Evolutionary conservation across 2,329 filamentous ascomycete genomes (phyloP), one percentile per base, ranked within the genome.

Genomic region (Penicillium oxalicum): DNA sequence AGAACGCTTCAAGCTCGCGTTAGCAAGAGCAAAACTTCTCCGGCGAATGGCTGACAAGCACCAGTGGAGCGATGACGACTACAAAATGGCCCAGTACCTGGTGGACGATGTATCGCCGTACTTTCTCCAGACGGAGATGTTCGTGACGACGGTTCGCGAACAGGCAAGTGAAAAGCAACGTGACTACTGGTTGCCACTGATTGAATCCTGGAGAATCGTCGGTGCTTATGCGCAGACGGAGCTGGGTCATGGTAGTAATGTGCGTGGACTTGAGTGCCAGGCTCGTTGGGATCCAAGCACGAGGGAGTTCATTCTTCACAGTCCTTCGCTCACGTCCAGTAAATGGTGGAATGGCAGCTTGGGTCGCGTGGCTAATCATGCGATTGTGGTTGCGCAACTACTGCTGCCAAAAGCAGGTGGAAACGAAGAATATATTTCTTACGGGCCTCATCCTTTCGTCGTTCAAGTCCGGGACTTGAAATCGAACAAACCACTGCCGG

Each of bases 301-400:
- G 5, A 72, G 73, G 50, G 69, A 75, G 32, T 78, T 79, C 49
- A 63, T 74, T 29, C 65, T 79, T 11, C 74, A 78, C 59, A 77
- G 74, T 52, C 76, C 76, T 9, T 73, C 72, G 26, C 59, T 78
- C 18, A 78, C 76, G 1, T 72, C 76, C 2, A 77, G 72, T 55
- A 78, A 79, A 61, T 78, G 74, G 75, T 79, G 76, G 76, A 78
- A 78, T 59, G 76, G 76, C 1, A 70, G 71, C 1, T 68, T 79
- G 64, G 76, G 76, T 2, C 65, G 75, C 25, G 77, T 74, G n/a
- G 76, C 76, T n/a, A 78, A 76, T 47, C 74, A 78, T 66, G 72
- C 76, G 27, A 77, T 79, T 50, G 75, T 79, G 1, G 74, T 79
- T 13, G 76, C 76, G 35, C 77, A 78, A 51, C 61, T 79, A 1